A percentile compares a stretch with the other conserved stretches of the same genome.
These are phyloP conservation scores for Sarcomyxa edulis DNA, from an alignment of 768 basidiomycete genomes.

Conservation along the genomic window DNA sequence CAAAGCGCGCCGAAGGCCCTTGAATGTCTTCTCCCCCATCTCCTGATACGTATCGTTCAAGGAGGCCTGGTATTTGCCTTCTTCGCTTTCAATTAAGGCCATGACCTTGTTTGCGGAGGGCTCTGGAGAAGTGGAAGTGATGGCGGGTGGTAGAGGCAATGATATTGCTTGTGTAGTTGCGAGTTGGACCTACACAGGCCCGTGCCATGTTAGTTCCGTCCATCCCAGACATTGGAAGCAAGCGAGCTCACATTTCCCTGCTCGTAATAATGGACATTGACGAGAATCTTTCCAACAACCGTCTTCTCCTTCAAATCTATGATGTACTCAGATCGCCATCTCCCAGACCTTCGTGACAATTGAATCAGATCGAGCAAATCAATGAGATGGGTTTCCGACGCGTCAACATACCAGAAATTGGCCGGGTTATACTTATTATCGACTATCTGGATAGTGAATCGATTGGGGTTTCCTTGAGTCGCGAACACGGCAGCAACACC, in stretches of 20 bases:
- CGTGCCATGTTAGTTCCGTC: constrained; percentile 1
- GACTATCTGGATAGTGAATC: constrained; percentile 77
- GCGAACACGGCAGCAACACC: constrained; percentile 76
- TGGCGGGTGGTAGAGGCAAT: constrained; percentile 56
- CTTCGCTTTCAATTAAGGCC: constrained; percentile 77
- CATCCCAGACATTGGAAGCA: too few species aligned
- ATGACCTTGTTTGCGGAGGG: constrained; percentile 67
- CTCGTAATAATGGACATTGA: constrained; percentile 96
- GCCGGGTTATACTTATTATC: constrained; percentile 92
- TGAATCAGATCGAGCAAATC: constrained; percentile 3
- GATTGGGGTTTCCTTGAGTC: constrained; percentile 32
- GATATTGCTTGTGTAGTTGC: constrained; percentile 66
- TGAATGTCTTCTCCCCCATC: constrained; percentile 93
- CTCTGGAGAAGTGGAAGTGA: constrained; percentile 44
- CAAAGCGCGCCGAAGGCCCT: constrained; percentile 81
- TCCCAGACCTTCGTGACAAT: constrained; percentile 73
- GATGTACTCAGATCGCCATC: constrained; percentile 88
- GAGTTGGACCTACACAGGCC: constrained; percentile 72
- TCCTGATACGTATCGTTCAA: constrained; percentile 81
- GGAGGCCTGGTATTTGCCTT: constrained; percentile 72
- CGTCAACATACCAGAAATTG: constrained; percentile 74
- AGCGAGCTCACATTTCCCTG: constrained; percentile 84
- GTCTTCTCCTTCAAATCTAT: constrained; percentile 61
- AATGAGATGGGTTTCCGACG: background rate
- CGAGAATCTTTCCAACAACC: constrained; percentile 67